phyloP scores from a whole-genome alignment of 768 basidiomycete genomes.

The Hydnomerulius pinastri region DNA sequence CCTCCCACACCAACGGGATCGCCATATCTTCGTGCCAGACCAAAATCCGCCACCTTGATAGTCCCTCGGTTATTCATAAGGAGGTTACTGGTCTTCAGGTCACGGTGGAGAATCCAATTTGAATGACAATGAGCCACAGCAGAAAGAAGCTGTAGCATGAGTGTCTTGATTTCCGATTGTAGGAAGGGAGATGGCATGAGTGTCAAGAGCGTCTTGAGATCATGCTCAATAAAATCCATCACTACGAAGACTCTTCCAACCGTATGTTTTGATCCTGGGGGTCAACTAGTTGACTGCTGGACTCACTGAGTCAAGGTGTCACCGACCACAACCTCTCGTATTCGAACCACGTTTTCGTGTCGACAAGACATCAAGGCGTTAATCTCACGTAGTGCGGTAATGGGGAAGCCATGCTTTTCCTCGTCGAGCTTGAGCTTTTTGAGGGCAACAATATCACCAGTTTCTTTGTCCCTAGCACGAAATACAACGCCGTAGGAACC shows the following conservation, averaged over 20 bases:
- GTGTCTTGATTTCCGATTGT: slow-evolving; percentile 97
- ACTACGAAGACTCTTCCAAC: slow-evolving; percentile 90
- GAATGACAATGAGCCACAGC: slow-evolving; percentile 93
- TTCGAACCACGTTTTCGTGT: slow-evolving; percentile 96
- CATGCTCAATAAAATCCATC: slow-evolving; percentile 99
- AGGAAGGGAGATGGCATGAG: slow-evolving; percentile 96
- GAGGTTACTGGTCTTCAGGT: slow-evolving; percentile 95
- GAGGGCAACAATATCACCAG: slow-evolving; percentile 93
- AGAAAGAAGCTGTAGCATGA: slow-evolving; percentile 90
- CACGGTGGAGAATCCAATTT: slow-evolving; percentile 97
- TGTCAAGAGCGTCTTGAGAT: slow-evolving; percentile 93
- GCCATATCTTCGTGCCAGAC: slow-evolving; percentile 92
- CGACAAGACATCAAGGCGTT: slow-evolving; percentile 94
- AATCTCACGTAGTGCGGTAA: slow-evolving; percentile 92
- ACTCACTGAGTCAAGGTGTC: slow-evolving; percentile 99
- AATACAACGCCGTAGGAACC: slow-evolving; percentile 98
- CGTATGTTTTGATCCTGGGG: slow-evolving; percentile 9
- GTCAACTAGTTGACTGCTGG: slow-evolving; percentile 13
- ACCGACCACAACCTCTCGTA: slow-evolving; percentile 96
- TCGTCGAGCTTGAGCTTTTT: slow-evolving; percentile 99
- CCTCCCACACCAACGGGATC: slow-evolving; percentile 97
- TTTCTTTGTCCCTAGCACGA: slow-evolving; percentile 92
- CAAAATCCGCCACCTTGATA: slow-evolving; percentile 99
- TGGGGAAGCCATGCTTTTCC: slow-evolving; percentile 98
- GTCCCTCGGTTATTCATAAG: slow-evolving; percentile 99